phyloP scores from a whole-genome alignment of 208 protist species.

The Endotrypanum monterogeii region DNA sequence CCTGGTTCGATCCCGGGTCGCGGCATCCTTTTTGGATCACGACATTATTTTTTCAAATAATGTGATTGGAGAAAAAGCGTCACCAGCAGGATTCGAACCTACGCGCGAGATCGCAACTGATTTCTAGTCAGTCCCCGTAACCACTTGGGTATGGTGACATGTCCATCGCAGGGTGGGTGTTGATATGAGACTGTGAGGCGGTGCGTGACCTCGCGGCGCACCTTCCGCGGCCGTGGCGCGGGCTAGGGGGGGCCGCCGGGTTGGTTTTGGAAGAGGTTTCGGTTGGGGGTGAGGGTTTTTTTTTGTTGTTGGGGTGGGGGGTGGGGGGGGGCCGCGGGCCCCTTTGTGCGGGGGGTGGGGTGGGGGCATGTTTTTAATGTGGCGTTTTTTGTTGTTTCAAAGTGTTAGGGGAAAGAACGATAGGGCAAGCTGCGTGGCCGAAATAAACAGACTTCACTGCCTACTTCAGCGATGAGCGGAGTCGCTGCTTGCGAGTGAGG shows the following conservation, averaged over 20 bases:
- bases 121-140: constrained; percentile 88
- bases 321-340: not conserved
- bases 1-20: constrained; percentile 88
- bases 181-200: not conserved
- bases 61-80: constrained; percentile 24
- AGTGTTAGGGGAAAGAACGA: not conserved
- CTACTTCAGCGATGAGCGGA: constrained; percentile 16
- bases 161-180: not conserved
- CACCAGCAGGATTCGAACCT: constrained; percentile 85
- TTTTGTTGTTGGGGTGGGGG: not conserved
- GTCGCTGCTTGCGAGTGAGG: constrained; percentile 11
- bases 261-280: accelerated
- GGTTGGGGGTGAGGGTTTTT: not conserved
- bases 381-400: not conserved
- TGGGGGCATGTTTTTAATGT: not conserved
- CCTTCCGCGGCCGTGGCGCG: too few species aligned
- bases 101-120: constrained; percentile 84
- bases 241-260: not conserved
- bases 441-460: not conserved
- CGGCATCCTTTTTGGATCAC: constrained; percentile 56
- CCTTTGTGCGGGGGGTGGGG: not conserved
- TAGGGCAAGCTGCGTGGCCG: not conserved
- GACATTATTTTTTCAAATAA: not conserved
- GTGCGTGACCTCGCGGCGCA: too few species aligned
- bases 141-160: constrained; percentile 82